Conservation (phyloP, 306 rosid species). For the Quercus glauca region DNA sequence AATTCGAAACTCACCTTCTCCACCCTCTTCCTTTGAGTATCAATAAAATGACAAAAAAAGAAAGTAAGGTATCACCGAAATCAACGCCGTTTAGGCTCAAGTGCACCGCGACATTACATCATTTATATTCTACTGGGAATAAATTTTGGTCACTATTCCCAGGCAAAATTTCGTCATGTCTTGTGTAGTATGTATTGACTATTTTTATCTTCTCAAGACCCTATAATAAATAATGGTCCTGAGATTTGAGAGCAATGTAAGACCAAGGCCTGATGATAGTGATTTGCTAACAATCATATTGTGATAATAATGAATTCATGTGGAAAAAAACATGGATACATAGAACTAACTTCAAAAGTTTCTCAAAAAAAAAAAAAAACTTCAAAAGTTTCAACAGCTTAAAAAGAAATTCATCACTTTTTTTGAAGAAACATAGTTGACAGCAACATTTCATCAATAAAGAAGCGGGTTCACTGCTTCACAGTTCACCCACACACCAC, state of each 20-base stretch:
- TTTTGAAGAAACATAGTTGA: not conserved
- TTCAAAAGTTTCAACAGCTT: not conserved
- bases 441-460: not conserved
- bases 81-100: constrained; percentile 94
- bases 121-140: not conserved
- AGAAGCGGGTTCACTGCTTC: not conserved
- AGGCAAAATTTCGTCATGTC: not conserved
- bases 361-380: not conserved
- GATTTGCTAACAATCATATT: constrained; percentile 30
- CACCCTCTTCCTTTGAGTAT: constrained; percentile 57
- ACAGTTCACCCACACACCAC: not conserved
- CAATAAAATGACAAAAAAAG: constrained; percentile 77
- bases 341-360: constrained; percentile 2
- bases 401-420: not conserved
- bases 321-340: constrained; percentile 22
- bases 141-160: not conserved
- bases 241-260: not conserved
- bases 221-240: not conserved
- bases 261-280: constrained; percentile 11
- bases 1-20: constrained; percentile 48
- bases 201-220: not conserved
- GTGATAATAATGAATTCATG: constrained; percentile 35
- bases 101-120: constrained; percentile 65
- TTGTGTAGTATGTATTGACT: not conserved
- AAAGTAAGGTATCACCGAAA: constrained; percentile 90